Evolutionary conservation across 768 basidiomycete species (phyloP).

Genomic region (Lactarius sp.): DNA sequence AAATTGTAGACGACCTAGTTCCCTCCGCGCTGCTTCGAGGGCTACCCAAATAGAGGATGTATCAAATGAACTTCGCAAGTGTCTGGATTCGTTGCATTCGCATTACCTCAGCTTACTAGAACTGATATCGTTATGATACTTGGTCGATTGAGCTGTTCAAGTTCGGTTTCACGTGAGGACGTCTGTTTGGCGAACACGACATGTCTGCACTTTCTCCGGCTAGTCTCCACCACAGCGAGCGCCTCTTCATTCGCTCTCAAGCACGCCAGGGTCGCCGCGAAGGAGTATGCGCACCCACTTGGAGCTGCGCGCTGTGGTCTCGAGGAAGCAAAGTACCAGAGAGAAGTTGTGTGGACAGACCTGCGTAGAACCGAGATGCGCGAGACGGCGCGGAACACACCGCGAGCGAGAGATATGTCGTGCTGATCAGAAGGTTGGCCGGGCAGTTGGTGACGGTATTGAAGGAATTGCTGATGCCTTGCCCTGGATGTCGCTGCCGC

Average conservation of each 20-base stretch:
- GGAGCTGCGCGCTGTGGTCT: constrained; percentile 68
- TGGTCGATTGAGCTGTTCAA: not conserved
- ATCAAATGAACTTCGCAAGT: not conserved
- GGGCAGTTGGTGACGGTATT: constrained; percentile 77
- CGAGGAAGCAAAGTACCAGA: constrained; percentile 59
- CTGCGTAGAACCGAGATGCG: constrained; percentile 40
- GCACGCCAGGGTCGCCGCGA: constrained; percentile 57
- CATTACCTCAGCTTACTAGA: not conserved
- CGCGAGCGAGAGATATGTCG: constrained; percentile 80
- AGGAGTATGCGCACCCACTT: constrained; percentile 66
- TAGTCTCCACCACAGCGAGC: not conserved
- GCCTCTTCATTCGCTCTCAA: constrained; percentile 47
- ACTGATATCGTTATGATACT: not conserved
- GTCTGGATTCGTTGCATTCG: not conserved
- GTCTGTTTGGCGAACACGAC: no score
- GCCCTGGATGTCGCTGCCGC: constrained; percentile 38
- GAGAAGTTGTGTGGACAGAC: constrained; percentile 59
- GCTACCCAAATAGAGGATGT: not conserved
- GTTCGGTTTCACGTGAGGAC: not conserved
- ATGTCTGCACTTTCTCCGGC: not conserved
- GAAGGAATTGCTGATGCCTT: constrained; percentile 72
- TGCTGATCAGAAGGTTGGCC: constrained; percentile 68
- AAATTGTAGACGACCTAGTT: constrained; percentile 7
- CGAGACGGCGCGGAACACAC: constrained; percentile 38
- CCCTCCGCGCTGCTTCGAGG: not conserved